A percentile compares a stretch with the other conserved stretches of the same genome.
These are phyloP conservation scores for Biscogniauxia marginata DNA, from an alignment of 2,329 filamentous ascomycete genomes.

Conservation along the genomic window DNA sequence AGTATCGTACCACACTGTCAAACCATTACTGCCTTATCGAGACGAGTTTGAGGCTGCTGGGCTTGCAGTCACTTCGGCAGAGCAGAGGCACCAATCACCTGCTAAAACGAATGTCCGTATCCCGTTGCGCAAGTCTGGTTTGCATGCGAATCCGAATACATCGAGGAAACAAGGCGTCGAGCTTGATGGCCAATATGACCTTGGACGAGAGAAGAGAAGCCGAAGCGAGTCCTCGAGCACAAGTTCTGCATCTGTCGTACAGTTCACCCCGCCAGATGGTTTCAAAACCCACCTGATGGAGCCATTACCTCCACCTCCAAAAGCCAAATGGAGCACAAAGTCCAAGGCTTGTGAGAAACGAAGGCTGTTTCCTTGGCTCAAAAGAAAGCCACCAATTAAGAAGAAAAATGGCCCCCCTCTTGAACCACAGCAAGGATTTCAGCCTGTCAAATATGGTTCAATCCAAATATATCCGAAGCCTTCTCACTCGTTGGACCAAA, in stretches of 20 bases:
- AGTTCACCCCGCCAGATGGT: slow-evolving; percentile 22
- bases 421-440: slow-evolving; percentile 8
- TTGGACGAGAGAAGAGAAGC: neutral
- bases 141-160: slow-evolving; percentile 23
- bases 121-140: slow-evolving; percentile 1
- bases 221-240: slow-evolving; percentile 10
- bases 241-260: slow-evolving; percentile 25
- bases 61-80: slow-evolving; percentile 55
- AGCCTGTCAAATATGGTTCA: slow-evolving; percentile 12
- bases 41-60: slow-evolving; percentile 53
- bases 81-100: slow-evolving; percentile 34
- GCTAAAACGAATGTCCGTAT: slow-evolving; percentile 13
- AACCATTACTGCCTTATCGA: slow-evolving; percentile 52
- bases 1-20: slow-evolving; percentile 50
- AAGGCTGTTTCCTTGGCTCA: slow-evolving; percentile 27
- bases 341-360: slow-evolving; percentile 14
- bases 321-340: slow-evolving; percentile 13
- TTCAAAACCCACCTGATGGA: slow-evolving; percentile 15
- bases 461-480: slow-evolving; percentile 7
- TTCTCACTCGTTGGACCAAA: slow-evolving; percentile 7
- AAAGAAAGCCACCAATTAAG: slow-evolving; percentile 14
- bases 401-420: slow-evolving; percentile 1
- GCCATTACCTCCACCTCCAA: slow-evolving; percentile 10
- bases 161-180: slow-evolving; percentile 5
- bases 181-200: slow-evolving; percentile 18